Evolutionary conservation across 73 alveolate genomes (phyloP), one percentile per base, ranked within the genome.

Genomic region (Breviolum minutum): DNA sequence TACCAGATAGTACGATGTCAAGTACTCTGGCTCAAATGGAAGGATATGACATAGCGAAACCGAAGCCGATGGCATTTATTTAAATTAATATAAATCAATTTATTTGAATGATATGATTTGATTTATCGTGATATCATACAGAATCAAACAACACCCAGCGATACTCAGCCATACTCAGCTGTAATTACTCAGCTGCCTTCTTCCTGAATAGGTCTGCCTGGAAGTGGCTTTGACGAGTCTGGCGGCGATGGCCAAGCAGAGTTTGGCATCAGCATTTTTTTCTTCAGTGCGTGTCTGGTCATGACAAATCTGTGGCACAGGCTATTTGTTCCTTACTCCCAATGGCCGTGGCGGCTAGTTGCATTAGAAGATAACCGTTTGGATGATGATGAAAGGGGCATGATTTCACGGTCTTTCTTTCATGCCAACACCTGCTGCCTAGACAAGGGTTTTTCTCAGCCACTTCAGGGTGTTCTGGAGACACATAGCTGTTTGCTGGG

Each of bases 321-420:
- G 0, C 40, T 87, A 16, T 48, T 8, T 64, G 62, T 19, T 5
- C 64, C n/a, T 6, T 86, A 86, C 81, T 2, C 30, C 20, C 63
- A 40, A 27, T 86, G 48, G 54, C 95, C 95, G 5, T 86, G 95
- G 95, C 6, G 64, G 24, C 17, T 86, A 81, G 95, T 63, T 7
- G 61, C 81, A 10, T 64, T 86, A 9, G 64, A 32, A 5, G 74
- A 86, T 20, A 30, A 19, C 30, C n/a, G 95, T 3, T 20, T 86
- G 63, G 1, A 62, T 1, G 64, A 8, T 4, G 81, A 68, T 9
- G 81, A 26, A n/a, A 32, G 16, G 17, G 81, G 27, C 10, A 0
- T 7, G 40, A n/a, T 86, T 63, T 27, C 24, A 7, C 6, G 20
- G 8, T 20, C 9, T 4, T 86, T 63, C 81, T 2, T 2, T 48